These are phyloP conservation scores for Cymbopogon citratus DNA, from an alignment of 176 grass and related monocot species.

Conservation along the genomic window DNA sequence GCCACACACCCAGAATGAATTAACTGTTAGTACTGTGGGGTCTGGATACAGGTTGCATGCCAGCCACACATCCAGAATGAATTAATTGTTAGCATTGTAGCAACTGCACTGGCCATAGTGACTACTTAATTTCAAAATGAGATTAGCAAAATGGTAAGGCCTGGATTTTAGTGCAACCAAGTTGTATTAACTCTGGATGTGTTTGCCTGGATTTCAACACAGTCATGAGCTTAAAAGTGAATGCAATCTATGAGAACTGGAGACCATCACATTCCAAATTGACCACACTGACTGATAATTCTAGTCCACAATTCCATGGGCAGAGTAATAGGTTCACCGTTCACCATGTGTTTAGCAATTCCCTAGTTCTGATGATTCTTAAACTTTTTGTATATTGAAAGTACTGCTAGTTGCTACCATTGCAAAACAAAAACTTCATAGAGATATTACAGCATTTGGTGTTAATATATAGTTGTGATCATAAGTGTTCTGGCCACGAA, in stretches of 20 bases:
- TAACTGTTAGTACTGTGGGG: constrained; percentile 12
- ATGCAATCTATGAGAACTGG: neutral
- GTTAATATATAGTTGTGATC: neutral
- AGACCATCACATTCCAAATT: neutral
- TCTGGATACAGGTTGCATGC: neutral
- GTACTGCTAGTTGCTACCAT: neutral
- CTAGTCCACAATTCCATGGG: neutral
- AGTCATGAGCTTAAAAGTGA: neutral
- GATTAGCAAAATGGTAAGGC: neutral
- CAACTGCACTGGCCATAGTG: neutral
- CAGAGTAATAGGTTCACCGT: neutral
- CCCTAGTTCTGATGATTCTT: neutral
- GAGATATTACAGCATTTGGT: neutral
- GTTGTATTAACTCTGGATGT: neutral
- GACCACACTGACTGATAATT: neutral
- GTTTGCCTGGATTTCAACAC: neutral
- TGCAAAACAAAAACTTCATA: neutral
- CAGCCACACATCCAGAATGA: constrained; percentile 3
- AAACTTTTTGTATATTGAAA: neutral
- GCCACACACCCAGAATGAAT: neutral
- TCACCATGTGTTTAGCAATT: neutral
- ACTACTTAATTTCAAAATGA: neutral
- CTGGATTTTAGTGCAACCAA: neutral
- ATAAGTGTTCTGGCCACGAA: neutral
- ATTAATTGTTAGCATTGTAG: neutral